Evolutionary conservation across 768 basidiomycete species (phyloP).

Genomic region (Suillus hirtellus): DNA sequence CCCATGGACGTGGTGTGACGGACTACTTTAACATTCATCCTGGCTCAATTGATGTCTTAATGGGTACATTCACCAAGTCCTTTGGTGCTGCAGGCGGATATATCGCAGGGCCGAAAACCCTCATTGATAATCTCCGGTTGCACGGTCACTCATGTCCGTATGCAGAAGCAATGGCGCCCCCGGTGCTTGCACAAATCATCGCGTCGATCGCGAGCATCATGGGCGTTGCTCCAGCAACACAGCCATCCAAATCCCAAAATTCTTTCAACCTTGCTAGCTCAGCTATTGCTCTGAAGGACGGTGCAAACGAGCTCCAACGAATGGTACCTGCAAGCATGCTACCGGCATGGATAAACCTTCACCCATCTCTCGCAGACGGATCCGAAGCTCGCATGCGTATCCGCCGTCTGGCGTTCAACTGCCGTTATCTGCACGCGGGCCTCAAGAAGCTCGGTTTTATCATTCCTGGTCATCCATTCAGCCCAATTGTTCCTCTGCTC

Average conservation of each 20-base stretch:
- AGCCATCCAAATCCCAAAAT: slow-evolving; percentile 32
- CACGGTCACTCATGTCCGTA: slow-evolving; percentile 81
- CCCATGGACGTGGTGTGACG: slow-evolving; percentile 90
- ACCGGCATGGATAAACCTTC: slow-evolving; percentile 79
- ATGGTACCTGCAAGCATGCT: slow-evolving; percentile 64
- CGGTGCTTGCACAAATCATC: slow-evolving; percentile 90
- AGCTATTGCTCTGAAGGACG: slow-evolving; percentile 25
- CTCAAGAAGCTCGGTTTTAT: slow-evolving; percentile 94
- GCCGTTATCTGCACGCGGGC: slow-evolving; percentile 85
- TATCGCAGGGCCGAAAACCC: slow-evolving; percentile 77
- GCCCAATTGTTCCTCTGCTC: slow-evolving; percentile 91
- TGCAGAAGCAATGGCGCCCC: slow-evolving; percentile 87
- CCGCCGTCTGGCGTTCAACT: slow-evolving; percentile 91
- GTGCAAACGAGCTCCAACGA: slow-evolving; percentile 56
- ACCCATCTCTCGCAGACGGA: slow-evolving; percentile 73
- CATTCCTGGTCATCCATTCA: slow-evolving; percentile 87
- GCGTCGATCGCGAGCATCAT: slow-evolving; percentile 97
- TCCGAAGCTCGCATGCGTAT: slow-evolving; percentile 81
- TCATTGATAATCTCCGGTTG: slow-evolving; percentile 82
- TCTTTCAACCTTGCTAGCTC: slow-evolving; percentile 36
- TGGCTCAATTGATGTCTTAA: slow-evolving; percentile 82
- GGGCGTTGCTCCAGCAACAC: slow-evolving; percentile 59
- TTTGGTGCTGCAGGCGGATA: slow-evolving; percentile 96
- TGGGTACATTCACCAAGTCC: slow-evolving; percentile 98
- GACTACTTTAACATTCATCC: slow-evolving; percentile 93